Conservation (phyloP, 768 basidiomycete species). For the Pisolithus marmoratus region DNA sequence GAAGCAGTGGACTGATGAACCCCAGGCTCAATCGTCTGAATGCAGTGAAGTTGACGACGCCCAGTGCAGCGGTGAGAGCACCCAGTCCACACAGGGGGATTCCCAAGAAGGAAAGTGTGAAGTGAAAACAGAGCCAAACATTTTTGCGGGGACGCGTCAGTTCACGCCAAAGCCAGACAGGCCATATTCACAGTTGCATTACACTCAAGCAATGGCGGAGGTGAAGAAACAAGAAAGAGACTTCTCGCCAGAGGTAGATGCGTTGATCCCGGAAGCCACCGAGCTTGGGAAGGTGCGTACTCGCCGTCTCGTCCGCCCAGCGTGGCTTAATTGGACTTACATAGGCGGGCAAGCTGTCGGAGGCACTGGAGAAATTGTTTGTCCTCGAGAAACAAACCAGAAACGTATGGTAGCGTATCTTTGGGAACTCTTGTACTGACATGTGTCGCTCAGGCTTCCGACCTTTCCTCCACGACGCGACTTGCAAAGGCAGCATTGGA, state of each 20-base stretch:
- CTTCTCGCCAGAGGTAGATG: constrained; percentile 78
- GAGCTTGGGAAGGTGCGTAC: constrained; percentile 62
- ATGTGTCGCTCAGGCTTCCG: constrained; percentile 65
- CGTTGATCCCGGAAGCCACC: constrained; percentile 63
- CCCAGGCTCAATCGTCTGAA: constrained; percentile 10
- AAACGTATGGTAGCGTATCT: constrained; percentile 56
- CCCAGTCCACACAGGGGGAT: constrained; percentile 14
- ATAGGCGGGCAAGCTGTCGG: constrained; percentile 77
- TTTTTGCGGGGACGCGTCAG: constrained; percentile 58
- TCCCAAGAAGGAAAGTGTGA: constrained; percentile 13
- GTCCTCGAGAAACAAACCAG: constrained; percentile 91
- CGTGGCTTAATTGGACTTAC: constrained; percentile 9
- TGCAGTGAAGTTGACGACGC: not conserved
- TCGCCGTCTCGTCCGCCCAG: constrained; percentile 3
- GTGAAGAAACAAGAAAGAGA: constrained; percentile 84
- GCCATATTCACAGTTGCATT: constrained; percentile 36
- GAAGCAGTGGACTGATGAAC: constrained; percentile 24
- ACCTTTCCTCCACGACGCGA: constrained; percentile 85
- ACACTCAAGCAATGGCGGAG: constrained; percentile 62
- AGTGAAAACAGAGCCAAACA: constrained; percentile 39
- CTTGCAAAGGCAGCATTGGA: constrained; percentile 71
- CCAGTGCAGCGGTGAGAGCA: not conserved
- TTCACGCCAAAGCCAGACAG: constrained; percentile 23
- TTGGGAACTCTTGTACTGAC: not conserved
- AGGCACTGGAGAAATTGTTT: constrained; percentile 86